Percentiles rank a stretch among this genome's conserved stretches.
Evolutionary conservation across 1,284 basidiomycete species (phyloP).

Genomic region (Fistulina hepatica): DNA sequence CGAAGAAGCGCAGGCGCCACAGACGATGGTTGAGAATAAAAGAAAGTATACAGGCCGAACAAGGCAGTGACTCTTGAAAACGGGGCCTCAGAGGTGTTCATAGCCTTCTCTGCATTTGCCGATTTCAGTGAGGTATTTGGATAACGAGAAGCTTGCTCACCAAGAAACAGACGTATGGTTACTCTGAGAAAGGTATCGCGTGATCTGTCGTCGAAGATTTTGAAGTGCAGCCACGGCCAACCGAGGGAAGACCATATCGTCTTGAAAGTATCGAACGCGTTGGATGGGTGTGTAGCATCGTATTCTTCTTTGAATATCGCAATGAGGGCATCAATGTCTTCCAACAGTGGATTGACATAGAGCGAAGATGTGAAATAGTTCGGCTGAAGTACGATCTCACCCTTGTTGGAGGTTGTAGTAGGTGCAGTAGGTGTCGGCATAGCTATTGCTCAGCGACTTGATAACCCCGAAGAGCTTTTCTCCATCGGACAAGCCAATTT

Average conservation of each 20-base stretch:
- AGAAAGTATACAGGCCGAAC: slow-evolving; percentile 60
- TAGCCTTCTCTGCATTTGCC: slow-evolving; percentile 35
- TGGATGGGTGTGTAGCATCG: slow-evolving; percentile 17
- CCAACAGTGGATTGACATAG: slow-evolving; percentile 53
- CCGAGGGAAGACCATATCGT: slow-evolving; percentile 51
- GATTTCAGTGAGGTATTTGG: slow-evolving; percentile 6
- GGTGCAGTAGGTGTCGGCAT: no score
- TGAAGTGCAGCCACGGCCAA: slow-evolving; percentile 66
- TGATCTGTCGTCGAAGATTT: slow-evolving; percentile 51
- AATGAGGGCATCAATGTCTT: slow-evolving; percentile 47
- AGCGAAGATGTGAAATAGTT: slow-evolving; percentile 65
- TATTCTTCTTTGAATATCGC: slow-evolving; percentile 38
- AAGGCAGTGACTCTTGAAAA: slow-evolving; percentile 44
- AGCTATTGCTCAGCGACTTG: no score
- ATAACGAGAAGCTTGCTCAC: slow-evolving; percentile 26
- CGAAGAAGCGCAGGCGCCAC: slow-evolving; percentile 38
- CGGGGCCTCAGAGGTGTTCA: slow-evolving; percentile 35
- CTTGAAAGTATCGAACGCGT: slow-evolving; percentile 61
- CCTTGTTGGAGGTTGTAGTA: slow-evolving; percentile 25
- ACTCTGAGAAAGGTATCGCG: slow-evolving; percentile 49
- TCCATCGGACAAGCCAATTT: no score
- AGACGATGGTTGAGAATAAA: slow-evolving; percentile 48
- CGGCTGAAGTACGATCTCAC: slow-evolving; percentile 56
- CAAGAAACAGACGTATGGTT: slow-evolving; percentile 52
- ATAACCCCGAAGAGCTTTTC: no score